These are phyloP conservation scores for Xylariaceae sp. DNA, from an alignment of 2,329 filamentous ascomycete genomes.

Conservation along the genomic window DNA sequence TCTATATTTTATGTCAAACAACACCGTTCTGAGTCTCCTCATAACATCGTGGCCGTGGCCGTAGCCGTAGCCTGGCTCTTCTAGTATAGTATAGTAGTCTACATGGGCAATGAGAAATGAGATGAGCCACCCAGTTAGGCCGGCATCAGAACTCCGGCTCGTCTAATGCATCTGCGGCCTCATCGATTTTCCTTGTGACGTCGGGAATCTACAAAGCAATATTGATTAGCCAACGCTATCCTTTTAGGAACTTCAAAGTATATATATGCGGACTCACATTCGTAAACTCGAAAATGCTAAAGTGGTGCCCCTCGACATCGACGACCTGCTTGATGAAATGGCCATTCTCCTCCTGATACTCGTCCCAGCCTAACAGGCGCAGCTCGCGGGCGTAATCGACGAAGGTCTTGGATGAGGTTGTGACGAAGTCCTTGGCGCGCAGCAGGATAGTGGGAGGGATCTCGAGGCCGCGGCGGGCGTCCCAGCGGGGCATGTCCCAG, in stretches of 20 bases:
- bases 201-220: slow-evolving; percentile 29
- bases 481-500: slow-evolving; percentile 34
- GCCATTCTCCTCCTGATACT: slow-evolving; percentile 41
- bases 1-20: no score
- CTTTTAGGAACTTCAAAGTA: not conserved
- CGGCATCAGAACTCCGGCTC: slow-evolving; percentile 17
- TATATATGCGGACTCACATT: slow-evolving; percentile 28
- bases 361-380: slow-evolving; percentile 51
- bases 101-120: not conserved
- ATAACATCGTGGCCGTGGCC: not conserved
- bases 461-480: slow-evolving; percentile 13
- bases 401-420: slow-evolving; percentile 34
- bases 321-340: slow-evolving; percentile 48
- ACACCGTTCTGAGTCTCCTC: no score
- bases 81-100: no score
- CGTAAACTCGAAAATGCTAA: slow-evolving; percentile 37
- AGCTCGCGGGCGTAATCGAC: slow-evolving; percentile 51
- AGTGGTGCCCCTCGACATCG: slow-evolving; percentile 57
- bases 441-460: slow-evolving; percentile 49
- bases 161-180: slow-evolving; percentile 31
- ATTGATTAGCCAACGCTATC: slow-evolving; percentile 1
- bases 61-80: no score
- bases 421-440: slow-evolving; percentile 47
- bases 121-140: not conserved
- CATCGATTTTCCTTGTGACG: slow-evolving; percentile 31